These are phyloP conservation scores for Alternaria sp. DNA, from an alignment of 2,329 filamentous ascomycete genomes.

Conservation along the genomic window DNA sequence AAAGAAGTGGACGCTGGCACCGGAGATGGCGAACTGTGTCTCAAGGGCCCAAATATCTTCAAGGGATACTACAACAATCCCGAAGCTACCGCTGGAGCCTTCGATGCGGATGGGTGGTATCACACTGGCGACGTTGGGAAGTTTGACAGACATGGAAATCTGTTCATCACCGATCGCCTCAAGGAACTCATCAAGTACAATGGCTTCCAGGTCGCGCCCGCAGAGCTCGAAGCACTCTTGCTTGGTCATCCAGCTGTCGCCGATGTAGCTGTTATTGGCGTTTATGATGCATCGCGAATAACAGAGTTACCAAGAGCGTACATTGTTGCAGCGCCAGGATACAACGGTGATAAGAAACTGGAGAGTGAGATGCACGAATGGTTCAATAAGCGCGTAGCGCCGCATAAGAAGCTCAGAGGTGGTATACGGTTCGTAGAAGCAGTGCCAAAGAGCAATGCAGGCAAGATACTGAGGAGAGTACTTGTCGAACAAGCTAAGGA, in stretches of 20 bases:
- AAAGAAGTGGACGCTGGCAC: background rate
- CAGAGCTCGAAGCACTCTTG: conserved; percentile 65
- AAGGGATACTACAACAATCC: background rate
- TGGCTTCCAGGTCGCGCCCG: conserved; percentile 67
- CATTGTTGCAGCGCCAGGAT: background rate
- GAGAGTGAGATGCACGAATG: background rate
- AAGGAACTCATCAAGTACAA: conserved; percentile 68
- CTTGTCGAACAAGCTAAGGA: background rate
- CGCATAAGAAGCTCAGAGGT: background rate
- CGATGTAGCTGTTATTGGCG: conserved; percentile 67
- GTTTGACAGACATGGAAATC: conserved; percentile 42
- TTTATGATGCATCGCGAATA: background rate
- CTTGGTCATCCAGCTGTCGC: conserved; percentile 63
- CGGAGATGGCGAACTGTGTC: background rate
- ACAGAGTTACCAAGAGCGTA: background rate
- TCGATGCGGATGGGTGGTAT: background rate
- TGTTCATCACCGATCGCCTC: conserved; percentile 46
- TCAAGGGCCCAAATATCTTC: background rate
- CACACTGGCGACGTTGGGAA: conserved; percentile 7
- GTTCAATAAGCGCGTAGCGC: background rate
- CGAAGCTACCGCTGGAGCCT: background rate
- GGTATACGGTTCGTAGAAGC: background rate
- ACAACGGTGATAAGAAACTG: background rate
- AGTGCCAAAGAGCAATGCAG: background rate
- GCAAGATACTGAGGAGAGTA: background rate